phyloP scores from a whole-genome alignment of 2,329 filamentous ascomycete genomes.

The Cladosporium sp. region DNA sequence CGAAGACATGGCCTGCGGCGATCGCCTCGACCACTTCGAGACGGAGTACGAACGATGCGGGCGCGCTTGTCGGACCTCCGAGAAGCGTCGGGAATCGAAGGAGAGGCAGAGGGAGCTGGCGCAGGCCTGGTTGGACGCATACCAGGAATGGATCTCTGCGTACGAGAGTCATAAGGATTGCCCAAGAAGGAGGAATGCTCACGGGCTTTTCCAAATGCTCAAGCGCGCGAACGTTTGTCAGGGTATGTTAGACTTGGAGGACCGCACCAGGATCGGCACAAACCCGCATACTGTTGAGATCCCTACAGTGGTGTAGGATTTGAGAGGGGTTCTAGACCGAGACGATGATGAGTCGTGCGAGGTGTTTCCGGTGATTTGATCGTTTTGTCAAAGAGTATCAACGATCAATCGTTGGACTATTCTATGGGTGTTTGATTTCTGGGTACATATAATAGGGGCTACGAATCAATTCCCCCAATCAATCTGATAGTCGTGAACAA shows the following conservation, averaged over 20 bases:
- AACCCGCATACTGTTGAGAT: neutral
- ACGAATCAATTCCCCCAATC: too few relatives aligned
- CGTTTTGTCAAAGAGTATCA: too few relatives aligned
- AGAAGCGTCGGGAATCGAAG: neutral
- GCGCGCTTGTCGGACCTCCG: neutral
- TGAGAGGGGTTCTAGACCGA: neutral
- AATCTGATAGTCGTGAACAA: too few relatives aligned
- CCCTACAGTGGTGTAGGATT: neutral
- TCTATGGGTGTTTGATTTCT: too few relatives aligned
- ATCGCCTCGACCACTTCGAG: neutral
- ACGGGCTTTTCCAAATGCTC: neutral
- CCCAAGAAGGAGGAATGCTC: neutral
- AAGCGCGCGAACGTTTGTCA: neutral
- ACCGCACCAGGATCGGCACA: neutral
- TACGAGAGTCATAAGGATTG: constrained; percentile 5
- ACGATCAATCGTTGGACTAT: too few relatives aligned
- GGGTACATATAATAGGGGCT: too few relatives aligned
- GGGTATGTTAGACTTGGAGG: neutral
- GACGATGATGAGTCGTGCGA: too few relatives aligned
- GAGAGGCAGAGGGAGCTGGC: neutral
- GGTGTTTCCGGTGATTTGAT: too few relatives aligned
- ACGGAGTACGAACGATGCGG: neutral
- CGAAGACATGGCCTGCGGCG: neutral
- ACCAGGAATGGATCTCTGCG: neutral
- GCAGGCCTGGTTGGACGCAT: neutral